These are phyloP conservation scores for Lachnellula cervina DNA, from an alignment of 2,329 filamentous ascomycete genomes.

Conservation along the genomic window DNA sequence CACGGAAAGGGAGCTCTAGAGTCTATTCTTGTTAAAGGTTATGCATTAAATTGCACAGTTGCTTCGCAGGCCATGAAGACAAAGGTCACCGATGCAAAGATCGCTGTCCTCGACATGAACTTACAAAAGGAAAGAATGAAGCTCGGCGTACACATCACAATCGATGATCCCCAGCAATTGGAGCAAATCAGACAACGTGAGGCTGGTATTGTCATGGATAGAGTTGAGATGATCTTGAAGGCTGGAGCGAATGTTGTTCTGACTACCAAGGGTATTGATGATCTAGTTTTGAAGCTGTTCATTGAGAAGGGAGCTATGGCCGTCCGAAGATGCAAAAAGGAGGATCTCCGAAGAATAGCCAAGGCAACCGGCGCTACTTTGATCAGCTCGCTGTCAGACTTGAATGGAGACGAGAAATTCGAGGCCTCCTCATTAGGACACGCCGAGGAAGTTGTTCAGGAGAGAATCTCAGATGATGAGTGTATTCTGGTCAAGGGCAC, in stretches of 20 bases:
- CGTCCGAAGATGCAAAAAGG: slow-evolving; percentile 95
- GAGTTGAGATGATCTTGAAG: slow-evolving; percentile 96
- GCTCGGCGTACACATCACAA: slow-evolving; percentile 94
- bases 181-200: slow-evolving; percentile 96
- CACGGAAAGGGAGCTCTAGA: slow-evolving; percentile 90
- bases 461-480: slow-evolving; percentile 97
- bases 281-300: slow-evolving; percentile 90
- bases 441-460: slow-evolving; percentile 95
- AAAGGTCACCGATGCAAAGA: slow-evolving; percentile 87
- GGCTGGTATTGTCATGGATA: slow-evolving; percentile 86
- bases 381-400: slow-evolving; percentile 86
- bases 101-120: slow-evolving; percentile 96
- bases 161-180: slow-evolving; percentile 93
- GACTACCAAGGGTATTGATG: slow-evolving; percentile 98
- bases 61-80: slow-evolving; percentile 98
- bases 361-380: slow-evolving; percentile 93
- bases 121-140: slow-evolving; percentile 99
- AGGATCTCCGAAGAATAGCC: slow-evolving; percentile 91
- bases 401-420: slow-evolving; percentile 97
- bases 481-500: slow-evolving; percentile 96
- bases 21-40: slow-evolving; percentile 89
- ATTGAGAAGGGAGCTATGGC: slow-evolving; percentile 94
- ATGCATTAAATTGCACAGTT: slow-evolving; percentile 97
- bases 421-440: slow-evolving; percentile 83
- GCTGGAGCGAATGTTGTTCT: slow-evolving; percentile 92